These are phyloP conservation scores for Ilex asprella DNA, from an alignment of 257 asterid species.

Conservation along the genomic window DNA sequence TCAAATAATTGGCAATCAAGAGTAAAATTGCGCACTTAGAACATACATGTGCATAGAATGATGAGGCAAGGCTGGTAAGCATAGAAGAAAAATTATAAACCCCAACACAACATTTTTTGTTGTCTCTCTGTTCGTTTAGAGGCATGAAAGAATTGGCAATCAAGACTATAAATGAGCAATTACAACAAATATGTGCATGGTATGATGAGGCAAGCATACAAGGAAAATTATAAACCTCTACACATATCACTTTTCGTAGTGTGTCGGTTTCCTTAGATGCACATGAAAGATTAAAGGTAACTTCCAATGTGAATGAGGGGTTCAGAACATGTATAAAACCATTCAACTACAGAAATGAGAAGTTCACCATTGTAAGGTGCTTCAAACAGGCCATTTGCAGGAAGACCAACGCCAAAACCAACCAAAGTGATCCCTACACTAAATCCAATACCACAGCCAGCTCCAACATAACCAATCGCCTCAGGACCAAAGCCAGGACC, in stretches of 20 bases:
- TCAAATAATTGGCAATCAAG: neutral
- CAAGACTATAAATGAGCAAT: neutral
- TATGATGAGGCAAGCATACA: neutral
- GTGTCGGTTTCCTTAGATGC: too few species aligned
- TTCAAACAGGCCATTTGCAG: slow-evolving; percentile 45
- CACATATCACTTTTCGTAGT: too few species aligned
- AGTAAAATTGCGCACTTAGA: neutral
- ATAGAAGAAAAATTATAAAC: too few species aligned
- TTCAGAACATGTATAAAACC: neutral
- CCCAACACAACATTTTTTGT: too few species aligned
- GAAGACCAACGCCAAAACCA: slow-evolving; percentile 87
- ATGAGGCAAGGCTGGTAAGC: neutral
- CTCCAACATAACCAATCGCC: slow-evolving; percentile 85
- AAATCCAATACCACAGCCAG: slow-evolving; percentile 95
- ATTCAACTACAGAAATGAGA: neutral
- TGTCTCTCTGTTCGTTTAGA: too few species aligned
- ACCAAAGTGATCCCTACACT: slow-evolving; percentile 73
- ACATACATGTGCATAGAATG: too few species aligned
- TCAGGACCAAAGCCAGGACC: slow-evolving; percentile 99
- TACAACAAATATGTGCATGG: too few species aligned
- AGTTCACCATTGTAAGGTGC: slow-evolving; percentile 55
- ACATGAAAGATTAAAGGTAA: neutral
- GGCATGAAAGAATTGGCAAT: neutral
- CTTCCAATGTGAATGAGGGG: neutral
- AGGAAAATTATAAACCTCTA: neutral